Evolutionary conservation across 768 basidiomycete species (phyloP), one percentile per base, ranked within the genome.

Genomic region (Cystofilobasidium macerans): DNA sequence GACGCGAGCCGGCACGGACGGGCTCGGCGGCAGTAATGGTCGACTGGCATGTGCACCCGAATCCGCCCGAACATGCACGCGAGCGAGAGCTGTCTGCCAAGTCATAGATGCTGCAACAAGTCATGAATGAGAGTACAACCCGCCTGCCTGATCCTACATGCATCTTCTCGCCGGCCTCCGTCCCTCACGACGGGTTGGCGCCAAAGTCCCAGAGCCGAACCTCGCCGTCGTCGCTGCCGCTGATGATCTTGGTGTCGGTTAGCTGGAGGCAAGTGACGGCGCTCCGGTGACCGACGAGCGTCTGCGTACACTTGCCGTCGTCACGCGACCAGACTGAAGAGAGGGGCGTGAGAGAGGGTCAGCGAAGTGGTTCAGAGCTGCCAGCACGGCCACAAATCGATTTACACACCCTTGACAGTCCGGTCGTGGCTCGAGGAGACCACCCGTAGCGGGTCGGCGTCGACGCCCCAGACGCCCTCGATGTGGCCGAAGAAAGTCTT

Each of bases 391-490:
- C n/a, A n/a, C n/a, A n/a, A n/a, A n/a, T n/a, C n/a, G n/a, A n/a
- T n/a, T n/a, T 38, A 74, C 83, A 69, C 58, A 90, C 92, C 84
- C 45, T 95, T 95, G 80, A 95, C 87, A n/a, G 91, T 95, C 33
- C 90, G 83, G 77, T 95, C 91, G 73, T 98, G 94, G 72, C 90
- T 93, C 9, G 85, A 93, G 61, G 88, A 92, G 30, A 92, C 91
- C 57, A 99, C 79, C 61, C 94, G 81, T 72, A 98, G 80, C 73
- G 90, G 87, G 76, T 99, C 92, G 47, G 70, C 71, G 28, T 90
- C 91, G 35, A 98, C 87, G 3, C 85, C 86, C 95, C 95, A 99
- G 22, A 99, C 91, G 62, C 95, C 95, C 74, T 99, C 95, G 71
- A 98, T 68, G 48, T 68, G 67, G 16, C 93, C 95, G 75, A 99